Base-by-base conservation (phyloP, 2,329 filamentous ascomycete species). In the Sarocladium brachiariae region DNA sequence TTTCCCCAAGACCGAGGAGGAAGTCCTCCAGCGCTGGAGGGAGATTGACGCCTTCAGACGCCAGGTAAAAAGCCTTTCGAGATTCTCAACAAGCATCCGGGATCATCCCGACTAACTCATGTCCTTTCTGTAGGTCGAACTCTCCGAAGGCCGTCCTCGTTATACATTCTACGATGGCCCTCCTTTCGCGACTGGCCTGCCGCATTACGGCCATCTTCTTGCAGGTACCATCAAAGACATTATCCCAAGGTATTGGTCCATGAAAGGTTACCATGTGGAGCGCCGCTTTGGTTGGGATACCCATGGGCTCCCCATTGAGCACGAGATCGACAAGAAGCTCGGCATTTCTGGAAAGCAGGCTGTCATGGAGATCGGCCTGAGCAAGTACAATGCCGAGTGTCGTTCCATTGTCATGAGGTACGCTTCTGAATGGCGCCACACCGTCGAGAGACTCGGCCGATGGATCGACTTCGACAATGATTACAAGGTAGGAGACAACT, bases 381-480 rank as follows among this genome's bases (percentile, higher is more conserved):
- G 79, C 57, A 87, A 87, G 61, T 97, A 96, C 74, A 97, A 97
- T 65, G 84, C 81, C 55, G 88, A 96, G 71, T 97, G 92, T 68
- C 81, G 86, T 54, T 83, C 89, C 55, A 96, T 96, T 66, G 92
- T 96, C 58, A 95, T 96, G 89, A 81, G 87, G 61, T 96, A 87
- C 65, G 83, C 89, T 10, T 69, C 76, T 14, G 92, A 96, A 66
- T 97, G 92, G 92, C 81, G 89, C 61, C 73, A 83, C 55, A 95
- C 89, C 23, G 87, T 96, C 60, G 89, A 95, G 63, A 78, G 92
- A 54, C 71, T 97, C 35, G 92, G 92, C 51, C 85, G 92, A 52
- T 97, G 92, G 92, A 93, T 96, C 61, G 92, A 96, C 69, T 96
- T 97, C 60, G 92, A 97, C 69, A 93, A 95, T 60, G 89, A 96